Evolutionary conservation across 768 basidiomycete species (phyloP).

Genomic region (Amanita subjunquillea): DNA sequence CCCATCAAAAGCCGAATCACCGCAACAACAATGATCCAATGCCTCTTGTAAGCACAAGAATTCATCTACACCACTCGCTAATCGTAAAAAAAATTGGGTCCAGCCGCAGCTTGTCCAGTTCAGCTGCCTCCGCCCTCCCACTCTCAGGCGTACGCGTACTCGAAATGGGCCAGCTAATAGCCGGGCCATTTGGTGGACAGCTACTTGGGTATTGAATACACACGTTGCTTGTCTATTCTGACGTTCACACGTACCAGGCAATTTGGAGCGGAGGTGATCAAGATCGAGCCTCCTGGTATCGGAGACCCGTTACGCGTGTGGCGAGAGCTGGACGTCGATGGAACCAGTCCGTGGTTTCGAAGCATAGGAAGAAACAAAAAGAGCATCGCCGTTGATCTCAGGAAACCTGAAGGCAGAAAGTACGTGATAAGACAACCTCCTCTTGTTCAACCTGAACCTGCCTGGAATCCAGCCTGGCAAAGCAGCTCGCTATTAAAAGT

Average conservation of each 20-base stretch:
- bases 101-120: not conserved
- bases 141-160: slow-evolving; percentile 54
- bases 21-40: no score
- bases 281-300: slow-evolving; percentile 50
- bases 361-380: slow-evolving; percentile 68
- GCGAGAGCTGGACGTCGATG: slow-evolving; percentile 62
- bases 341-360: slow-evolving; percentile 66
- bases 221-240: not conserved
- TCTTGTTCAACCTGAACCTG: not conserved
- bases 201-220: slow-evolving; percentile 41
- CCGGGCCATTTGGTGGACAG: slow-evolving; percentile 66
- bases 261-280: slow-evolving; percentile 66
- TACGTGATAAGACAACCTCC: slow-evolving; percentile 7
- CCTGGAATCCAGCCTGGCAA: slow-evolving; percentile 38
- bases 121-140: slow-evolving; percentile 27
- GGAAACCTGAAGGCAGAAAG: slow-evolving; percentile 43
- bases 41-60: not conserved
- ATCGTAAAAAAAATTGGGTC: not conserved
- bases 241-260: slow-evolving; percentile 29
- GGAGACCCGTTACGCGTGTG: slow-evolving; percentile 65
- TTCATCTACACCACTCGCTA: not conserved
- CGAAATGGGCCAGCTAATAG: slow-evolving; percentile 63
- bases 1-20: no score
- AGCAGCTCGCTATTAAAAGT: slow-evolving; percentile 46
- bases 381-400: slow-evolving; percentile 58